Conservation (phyloP, 805 yeast genomes). For the Grigorovia humatica region DNA sequence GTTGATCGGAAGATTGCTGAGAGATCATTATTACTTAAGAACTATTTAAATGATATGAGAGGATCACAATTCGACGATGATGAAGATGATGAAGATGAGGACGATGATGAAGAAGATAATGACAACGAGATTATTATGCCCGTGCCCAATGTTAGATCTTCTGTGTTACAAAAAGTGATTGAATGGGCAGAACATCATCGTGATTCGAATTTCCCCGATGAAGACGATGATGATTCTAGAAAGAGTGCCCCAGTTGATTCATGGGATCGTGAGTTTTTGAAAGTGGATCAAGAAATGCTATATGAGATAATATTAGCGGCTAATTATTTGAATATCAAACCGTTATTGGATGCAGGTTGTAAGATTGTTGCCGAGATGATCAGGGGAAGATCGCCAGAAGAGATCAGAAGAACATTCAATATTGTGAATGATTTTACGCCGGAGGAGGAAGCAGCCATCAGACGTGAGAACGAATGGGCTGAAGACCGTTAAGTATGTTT, state of each 20-base stretch:
- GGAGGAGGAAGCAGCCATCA: conserved; percentile 80
- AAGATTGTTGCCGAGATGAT: conserved; percentile 79
- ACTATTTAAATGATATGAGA: conserved; percentile 69
- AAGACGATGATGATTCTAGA: conserved; percentile 73
- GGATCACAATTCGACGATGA: conserved; percentile 13
- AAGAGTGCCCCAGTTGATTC: conserved; percentile 88
- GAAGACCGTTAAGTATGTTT: conserved; percentile 49
- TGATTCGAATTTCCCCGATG: conserved; percentile 66
- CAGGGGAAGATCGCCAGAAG: conserved; percentile 70
- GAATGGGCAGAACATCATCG: conserved; percentile 96
- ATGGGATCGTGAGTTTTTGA: conserved; percentile 91
- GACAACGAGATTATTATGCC: conserved; percentile 74
- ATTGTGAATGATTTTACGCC: conserved; percentile 77
- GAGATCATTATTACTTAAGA: conserved; percentile 73
- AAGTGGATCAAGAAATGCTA: conserved; percentile 86
- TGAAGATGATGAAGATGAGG: conserved; percentile 31
- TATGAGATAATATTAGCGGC: conserved; percentile 78
- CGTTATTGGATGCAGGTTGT: conserved; percentile 68
- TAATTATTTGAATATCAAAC: conserved; percentile 65
- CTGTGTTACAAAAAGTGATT: conserved; percentile 78
- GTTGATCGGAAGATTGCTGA: conserved; percentile 79
- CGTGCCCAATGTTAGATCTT: conserved; percentile 79
- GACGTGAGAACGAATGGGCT: conserved; percentile 87
- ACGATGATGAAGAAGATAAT: conserved; percentile 43
- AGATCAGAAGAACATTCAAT: conserved; percentile 68